Base-by-base conservation (phyloP, 768 basidiomycete species). In the Mycena kentingensis region DNA sequence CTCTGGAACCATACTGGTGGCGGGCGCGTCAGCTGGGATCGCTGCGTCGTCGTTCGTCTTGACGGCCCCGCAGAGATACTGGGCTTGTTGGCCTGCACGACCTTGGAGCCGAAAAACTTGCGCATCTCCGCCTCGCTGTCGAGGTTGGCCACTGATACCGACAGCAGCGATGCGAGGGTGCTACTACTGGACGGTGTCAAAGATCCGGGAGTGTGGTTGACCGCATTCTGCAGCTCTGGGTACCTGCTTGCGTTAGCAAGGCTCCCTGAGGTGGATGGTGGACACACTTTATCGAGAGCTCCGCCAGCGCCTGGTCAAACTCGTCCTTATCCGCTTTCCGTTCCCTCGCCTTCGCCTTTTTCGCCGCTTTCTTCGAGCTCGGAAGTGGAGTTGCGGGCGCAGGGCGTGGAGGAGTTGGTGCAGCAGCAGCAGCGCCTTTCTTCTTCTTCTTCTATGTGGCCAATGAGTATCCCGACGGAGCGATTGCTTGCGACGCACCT, bases 71-170 rank as follows among this genome's bases (percentile, higher is more conserved):
- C 54, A 1, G 73, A 60, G 12, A n/a, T n/a, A n/a, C 69, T 58
- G 18, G 69, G 67, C 67, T 81, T 82, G 25, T 76, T 78, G 2
- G 87, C 82, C n/a, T 77, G 75, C 8, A 98, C 81, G 51, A 97
- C 94, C 63, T 87, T 90, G 18, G 90, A 81, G 2, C 96, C 96
- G 65, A 99, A 99, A 77, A 98, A 96, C 57, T 85, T 87, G 49
- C 89, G 85, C 71, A 98, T 81, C 65, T 99, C 97, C 0, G 88
- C 87, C 53, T 96, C 93, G 11, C 85, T 77, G 57, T 98, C 93
- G 15, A 99, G 82, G 60, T 92, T 79, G 34, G 86, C 74, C 1
- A 87, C 75, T 1, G 90, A 92, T n/a, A 96, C 85, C 0, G 89
- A 74, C 18, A 96, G 77, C 1, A 97, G 80, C 41, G 79, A 67